phyloP scores from a whole-genome alignment of 1,139 yeast genomes.

The Yamadazyma sp. region DNA sequence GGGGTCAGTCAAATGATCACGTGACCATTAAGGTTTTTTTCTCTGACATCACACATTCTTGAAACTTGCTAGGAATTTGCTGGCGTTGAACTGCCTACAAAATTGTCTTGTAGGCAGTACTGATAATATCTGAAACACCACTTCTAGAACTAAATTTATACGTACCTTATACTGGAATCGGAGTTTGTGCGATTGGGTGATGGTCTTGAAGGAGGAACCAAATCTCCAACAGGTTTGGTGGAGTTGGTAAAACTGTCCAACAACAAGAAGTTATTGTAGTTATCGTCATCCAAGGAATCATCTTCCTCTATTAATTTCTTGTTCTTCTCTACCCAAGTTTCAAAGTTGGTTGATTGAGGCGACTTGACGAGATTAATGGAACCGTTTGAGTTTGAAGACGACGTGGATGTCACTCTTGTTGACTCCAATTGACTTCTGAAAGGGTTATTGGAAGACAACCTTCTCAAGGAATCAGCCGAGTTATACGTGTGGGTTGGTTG shows the following conservation, averaged over 20 bases:
- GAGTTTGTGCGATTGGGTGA: constrained; percentile 21
- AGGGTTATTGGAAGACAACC: constrained; percentile 61
- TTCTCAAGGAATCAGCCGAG: constrained; percentile 41
- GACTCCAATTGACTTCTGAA: constrained; percentile 35
- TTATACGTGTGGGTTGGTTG: constrained; percentile 38
- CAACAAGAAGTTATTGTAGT: constrained; percentile 14
- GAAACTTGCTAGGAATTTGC: not conserved
- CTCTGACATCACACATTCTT: not conserved
- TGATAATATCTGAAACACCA: not conserved
- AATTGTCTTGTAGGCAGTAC: no score
- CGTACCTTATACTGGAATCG: constrained; percentile 42
- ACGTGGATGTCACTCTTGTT: constrained; percentile 11
- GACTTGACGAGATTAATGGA: constrained; percentile 18
- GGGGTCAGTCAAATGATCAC: constrained; percentile 1
- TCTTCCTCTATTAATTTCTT: constrained; percentile 42
- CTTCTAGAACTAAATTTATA: constrained; percentile 7
- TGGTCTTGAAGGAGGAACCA: constrained; percentile 16
- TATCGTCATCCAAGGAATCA: constrained; percentile 40
- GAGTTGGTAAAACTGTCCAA: constrained; percentile 13
- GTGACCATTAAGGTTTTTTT: not conserved
- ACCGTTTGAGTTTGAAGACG: constrained; percentile 13
- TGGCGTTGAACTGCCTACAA: not conserved
- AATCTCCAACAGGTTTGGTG: constrained; percentile 8
- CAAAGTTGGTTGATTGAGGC: constrained; percentile 34
- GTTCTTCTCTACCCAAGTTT: constrained; percentile 54